Percentiles rank a stretch among this genome's conserved stretches.
These are phyloP conservation scores for Pythium scleroteichum DNA, from an alignment of 352 stramenopile genomes.

Conservation along the genomic window DNA sequence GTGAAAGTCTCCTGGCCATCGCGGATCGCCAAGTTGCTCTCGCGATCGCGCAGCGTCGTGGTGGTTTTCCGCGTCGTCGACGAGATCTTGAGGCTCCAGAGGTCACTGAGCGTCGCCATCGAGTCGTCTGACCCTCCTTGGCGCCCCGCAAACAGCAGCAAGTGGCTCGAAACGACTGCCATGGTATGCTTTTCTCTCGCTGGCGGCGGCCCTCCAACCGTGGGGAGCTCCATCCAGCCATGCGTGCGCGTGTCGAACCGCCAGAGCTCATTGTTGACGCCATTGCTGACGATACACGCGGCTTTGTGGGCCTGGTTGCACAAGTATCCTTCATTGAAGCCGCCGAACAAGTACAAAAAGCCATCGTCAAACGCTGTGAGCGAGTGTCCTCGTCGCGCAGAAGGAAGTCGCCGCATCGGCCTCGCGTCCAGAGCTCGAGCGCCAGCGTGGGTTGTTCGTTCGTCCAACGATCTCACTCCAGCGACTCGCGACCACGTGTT, in stretches of 20 bases:
- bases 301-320: constrained; percentile 52
- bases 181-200: constrained; percentile 66
- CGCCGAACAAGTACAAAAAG: constrained; percentile 68
- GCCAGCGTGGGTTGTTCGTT: constrained; percentile 37
- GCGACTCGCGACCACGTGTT: constrained; percentile 47
- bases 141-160: constrained; percentile 65
- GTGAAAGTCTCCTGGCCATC: constrained; percentile 57
- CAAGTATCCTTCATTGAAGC: constrained; percentile 52
- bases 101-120: constrained; percentile 44
- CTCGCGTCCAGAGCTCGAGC: constrained; percentile 31
- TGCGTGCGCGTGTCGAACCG: constrained; percentile 53
- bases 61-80: constrained; percentile 40
- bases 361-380: constrained; percentile 45
- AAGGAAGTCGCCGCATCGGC: constrained; percentile 43
- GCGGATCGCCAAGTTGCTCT: constrained; percentile 40
- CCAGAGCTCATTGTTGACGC: constrained; percentile 74
- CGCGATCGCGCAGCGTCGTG: constrained; percentile 35
- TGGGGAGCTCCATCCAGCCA: constrained; percentile 50
- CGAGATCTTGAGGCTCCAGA: constrained; percentile 65
- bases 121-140: constrained; percentile 27
- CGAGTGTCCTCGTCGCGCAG: constrained; percentile 59
- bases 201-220: constrained; percentile 21
- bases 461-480: constrained; percentile 33
- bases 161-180: constrained; percentile 37
- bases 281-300: constrained; percentile 36